phyloP scores from a whole-genome alignment of 1,284 basidiomycete genomes.

The Leccinum griseonigrum region DNA sequence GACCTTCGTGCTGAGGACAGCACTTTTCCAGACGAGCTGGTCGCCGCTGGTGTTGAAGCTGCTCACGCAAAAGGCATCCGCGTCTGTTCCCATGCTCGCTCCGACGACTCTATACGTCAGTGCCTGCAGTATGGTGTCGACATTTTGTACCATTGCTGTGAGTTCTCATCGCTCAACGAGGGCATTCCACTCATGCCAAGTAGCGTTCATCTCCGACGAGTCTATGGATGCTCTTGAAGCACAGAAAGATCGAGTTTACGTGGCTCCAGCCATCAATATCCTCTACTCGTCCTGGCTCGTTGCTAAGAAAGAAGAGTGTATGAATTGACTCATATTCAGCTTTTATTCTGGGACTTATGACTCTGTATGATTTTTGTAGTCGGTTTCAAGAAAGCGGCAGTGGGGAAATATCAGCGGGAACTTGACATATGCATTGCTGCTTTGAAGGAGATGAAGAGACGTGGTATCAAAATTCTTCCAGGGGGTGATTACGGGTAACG shows the following conservation, averaged over 20 bases:
- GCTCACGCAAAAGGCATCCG: conserved; percentile 33
- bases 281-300: conserved; percentile 29
- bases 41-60: conserved; percentile 29
- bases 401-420: conserved; percentile 28
- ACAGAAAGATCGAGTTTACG: conserved; percentile 32
- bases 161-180: not conserved
- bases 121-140: conserved; percentile 35
- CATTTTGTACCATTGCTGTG: conserved; percentile 29
- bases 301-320: conserved; percentile 26
- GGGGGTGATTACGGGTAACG: conserved; percentile 34
- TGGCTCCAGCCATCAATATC: conserved; percentile 34
- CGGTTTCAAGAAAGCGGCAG: conserved; percentile 19
- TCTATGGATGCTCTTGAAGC: conserved; percentile 33
- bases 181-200: not conserved
- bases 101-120: conserved; percentile 30
- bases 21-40: conserved; percentile 33
- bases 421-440: conserved; percentile 33
- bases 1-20: conserved; percentile 33
- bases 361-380: conserved; percentile 11
- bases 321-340: not conserved
- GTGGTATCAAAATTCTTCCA: conserved; percentile 33
- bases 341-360: not conserved
- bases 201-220: conserved; percentile 34
- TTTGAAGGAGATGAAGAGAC: conserved; percentile 34
- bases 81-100: conserved; percentile 34